Percentiles rank a stretch among this genome's conserved stretches.
Conservation (phyloP, 768 basidiomycete species). For the Royoungia palumana region DNA sequence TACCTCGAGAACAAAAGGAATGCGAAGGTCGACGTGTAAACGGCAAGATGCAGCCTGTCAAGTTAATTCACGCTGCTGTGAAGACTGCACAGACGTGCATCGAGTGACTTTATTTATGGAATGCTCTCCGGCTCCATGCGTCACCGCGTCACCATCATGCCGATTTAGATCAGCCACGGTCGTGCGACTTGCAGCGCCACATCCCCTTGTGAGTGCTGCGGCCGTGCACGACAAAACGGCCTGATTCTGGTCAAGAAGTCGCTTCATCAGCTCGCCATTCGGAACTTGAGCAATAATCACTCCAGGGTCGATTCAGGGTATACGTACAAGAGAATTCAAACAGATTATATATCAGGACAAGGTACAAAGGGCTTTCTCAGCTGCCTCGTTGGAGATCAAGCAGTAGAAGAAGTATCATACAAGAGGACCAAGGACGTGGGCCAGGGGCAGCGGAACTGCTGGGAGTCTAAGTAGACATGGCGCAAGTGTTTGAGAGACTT, state of each 20-base stretch:
- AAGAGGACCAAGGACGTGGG: constrained; percentile 62
- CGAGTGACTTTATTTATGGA: background rate
- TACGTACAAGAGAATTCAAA: background rate
- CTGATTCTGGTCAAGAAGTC: background rate
- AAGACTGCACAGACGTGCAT: constrained; percentile 1
- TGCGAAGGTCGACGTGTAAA: constrained; percentile 5
- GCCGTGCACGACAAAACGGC: constrained; percentile 1
- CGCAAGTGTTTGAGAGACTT: constrained; percentile 44
- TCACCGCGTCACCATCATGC: too few species aligned
- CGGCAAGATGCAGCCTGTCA: background rate
- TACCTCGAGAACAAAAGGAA: constrained; percentile 2
- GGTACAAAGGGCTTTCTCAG: background rate
- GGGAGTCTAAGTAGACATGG: constrained; percentile 53
- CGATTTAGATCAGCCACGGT: background rate
- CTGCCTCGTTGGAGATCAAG: constrained; percentile 11
- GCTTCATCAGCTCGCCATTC: background rate
- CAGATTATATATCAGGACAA: constrained; percentile 6
- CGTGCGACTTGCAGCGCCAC: constrained; percentile 4
- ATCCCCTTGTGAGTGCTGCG: background rate
- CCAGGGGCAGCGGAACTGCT: constrained; percentile 58
- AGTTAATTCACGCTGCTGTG: background rate
- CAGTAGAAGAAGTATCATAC: constrained; percentile 26
- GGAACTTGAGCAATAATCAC: background rate
- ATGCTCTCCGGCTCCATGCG: too few species aligned
- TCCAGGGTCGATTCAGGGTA: background rate